Evolutionary conservation across 148 eudicot species (phyloP), one percentile per base, ranked within the genome.

Genomic region (Amaranthus cruentus): DNA sequence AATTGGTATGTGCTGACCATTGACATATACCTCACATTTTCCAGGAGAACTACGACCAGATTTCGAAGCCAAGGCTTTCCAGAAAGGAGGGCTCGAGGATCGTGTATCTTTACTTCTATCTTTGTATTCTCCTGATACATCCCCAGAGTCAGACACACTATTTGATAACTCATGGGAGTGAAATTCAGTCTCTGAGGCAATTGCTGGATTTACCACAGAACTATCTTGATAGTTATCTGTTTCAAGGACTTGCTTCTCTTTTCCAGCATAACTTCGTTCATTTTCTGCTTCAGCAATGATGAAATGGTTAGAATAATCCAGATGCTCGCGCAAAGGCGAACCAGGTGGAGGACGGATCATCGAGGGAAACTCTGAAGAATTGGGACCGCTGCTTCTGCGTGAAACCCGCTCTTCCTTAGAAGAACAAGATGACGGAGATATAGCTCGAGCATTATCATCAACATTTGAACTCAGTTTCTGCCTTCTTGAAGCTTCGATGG

Each of bases 1-100:
- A 63, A 74, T 77, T 21, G 88, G 71, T 80, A 94, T 75, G 15
- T 73, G 85, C 54, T 85, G 87, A 55, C 97, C 96, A 75, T 94
- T 94, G 55, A 94, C 88, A 75, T 47, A 86, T 48, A 91, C 93
- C 72, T 83, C 81, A 13, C 72, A 66, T 71, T 72, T 76, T 64
- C 67, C 80, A 73, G 49, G 75, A 13, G 78, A 55, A 18, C 52
- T 15, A 58, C 6, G 69, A 58, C 56, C 63, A 65, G 78, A 44
- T 71, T 44, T 60, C 53, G 84, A 87, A 55, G 47, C 73, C 56
- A 87, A 67, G 66, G 85, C 71, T 58, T 69, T 80, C 52, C 79
- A 63, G 56, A 85, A 72, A 65, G 81, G 79, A 47, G 74, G 69
- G 52, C 84, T 77, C 50, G 77, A 79, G 28, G 84, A 82, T 58